Evolutionary conservation across 495 filamentous ascomycete species (phyloP), one percentile per base, ranked within the genome.

Genomic region (Alectoria sarmentosa): DNA sequence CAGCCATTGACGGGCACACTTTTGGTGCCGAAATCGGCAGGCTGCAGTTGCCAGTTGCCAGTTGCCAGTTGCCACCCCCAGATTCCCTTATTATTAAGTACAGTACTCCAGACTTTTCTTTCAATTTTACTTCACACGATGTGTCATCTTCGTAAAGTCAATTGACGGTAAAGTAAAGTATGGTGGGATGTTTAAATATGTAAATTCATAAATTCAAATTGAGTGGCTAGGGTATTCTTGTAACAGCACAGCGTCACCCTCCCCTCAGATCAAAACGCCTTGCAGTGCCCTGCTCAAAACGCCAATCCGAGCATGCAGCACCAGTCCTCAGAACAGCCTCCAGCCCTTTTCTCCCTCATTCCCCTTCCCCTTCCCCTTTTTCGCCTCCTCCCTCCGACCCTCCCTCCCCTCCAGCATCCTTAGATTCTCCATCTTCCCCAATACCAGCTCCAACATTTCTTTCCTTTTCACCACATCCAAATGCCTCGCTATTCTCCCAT

Each of bases 401-500:
- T 70, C 65, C 65, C 77, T 77, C 26, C 79, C 79, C 67, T 96
- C 91, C 26, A 98, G 76, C 58, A 88, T 85, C 62, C 90, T 82
- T 67, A 98, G 77, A 42, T 88, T 86, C 69, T 98, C 90, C 80
- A 97, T 96, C 81, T 99, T 97, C 74, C 88, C 85, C 30, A 99
- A 78, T 15, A 93, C 94, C 61, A 96, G 77, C 76, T 98, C 92
- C 2, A 99, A 80, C 46, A 96, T 80, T 73, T 97, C 92, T 77
- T 99, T 99, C 69, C 92, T 82, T 62, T 83, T 80, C 70, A 97
- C 92, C 56, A 97, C 84, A 66, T 98, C 94, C 60, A 99, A 82
- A 74, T 99, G 94, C 61, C 86, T 82, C 55, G 87, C 81, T 64
- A 98, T 87, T 71, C 90, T 92, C 23, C 90, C 87, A 70, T 99